phyloP scores from a whole-genome alignment of 495 filamentous ascomycete species.

The Neurospora tetrasperma region DNA sequence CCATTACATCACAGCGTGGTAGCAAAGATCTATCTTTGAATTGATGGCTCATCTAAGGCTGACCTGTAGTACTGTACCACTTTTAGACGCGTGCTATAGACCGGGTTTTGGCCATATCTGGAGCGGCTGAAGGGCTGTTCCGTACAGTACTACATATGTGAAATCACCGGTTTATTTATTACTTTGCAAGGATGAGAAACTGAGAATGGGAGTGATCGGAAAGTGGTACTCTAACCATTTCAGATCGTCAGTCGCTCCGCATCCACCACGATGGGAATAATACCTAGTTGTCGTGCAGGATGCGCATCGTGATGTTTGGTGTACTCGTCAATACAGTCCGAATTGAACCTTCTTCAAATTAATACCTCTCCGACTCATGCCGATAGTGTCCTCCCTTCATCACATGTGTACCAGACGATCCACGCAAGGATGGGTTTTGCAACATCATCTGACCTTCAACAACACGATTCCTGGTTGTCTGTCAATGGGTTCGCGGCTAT shows the following conservation, averaged over 20 bases:
- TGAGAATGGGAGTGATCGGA: neutral
- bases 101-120: neutral
- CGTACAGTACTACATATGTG: neutral
- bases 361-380: neutral
- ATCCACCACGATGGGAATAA: neutral
- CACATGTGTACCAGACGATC: slow-evolving; percentile 1
- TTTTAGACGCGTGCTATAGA: neutral
- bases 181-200: neutral
- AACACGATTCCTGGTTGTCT: neutral
- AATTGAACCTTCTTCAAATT: neutral
- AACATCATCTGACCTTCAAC: neutral
- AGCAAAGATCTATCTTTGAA: neutral
- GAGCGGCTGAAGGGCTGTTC: neutral
- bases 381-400: neutral
- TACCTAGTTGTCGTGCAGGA: neutral
- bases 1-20: neutral
- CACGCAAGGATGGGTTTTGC: neutral
- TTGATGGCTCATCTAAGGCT: neutral
- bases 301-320: neutral
- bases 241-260: neutral
- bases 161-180: neutral
- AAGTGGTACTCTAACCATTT: neutral
- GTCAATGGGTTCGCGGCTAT: neutral
- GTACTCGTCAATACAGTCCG: neutral
- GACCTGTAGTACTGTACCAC: neutral